Evolutionary conservation across 176 grass and related monocot genomes (phyloP).

Genomic region (Rhynchospora breviuscula): DNA sequence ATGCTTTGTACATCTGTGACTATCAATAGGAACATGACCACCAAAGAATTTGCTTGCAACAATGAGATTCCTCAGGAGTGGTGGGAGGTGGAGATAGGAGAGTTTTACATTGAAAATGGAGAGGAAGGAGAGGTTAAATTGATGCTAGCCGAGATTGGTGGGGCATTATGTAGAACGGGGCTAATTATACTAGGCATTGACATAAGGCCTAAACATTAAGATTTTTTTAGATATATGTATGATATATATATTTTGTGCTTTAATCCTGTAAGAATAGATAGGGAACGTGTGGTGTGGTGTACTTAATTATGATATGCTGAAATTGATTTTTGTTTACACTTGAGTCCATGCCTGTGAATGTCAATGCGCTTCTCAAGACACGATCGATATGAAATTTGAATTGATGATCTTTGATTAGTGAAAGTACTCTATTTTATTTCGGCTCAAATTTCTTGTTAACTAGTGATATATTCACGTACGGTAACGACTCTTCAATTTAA

Average conservation of each 20-base stretch:
- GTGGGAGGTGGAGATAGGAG: conserved; percentile 54
- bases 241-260: neutral
- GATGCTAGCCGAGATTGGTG: conserved; percentile 24
- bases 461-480: too few species aligned
- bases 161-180: neutral
- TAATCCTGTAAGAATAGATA: too few species aligned
- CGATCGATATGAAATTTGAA: too few species aligned
- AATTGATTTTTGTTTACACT: neutral
- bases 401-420: too few species aligned
- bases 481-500: too few species aligned
- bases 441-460: too few species aligned
- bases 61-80: neutral
- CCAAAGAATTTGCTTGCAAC: too few species aligned
- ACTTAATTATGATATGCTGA: neutral
- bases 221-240: neutral
- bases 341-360: too few species aligned
- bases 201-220: conserved; percentile 34
- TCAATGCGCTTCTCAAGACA: too few species aligned
- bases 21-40: neutral
- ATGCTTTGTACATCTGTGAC: conserved; percentile 6
- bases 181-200: conserved; percentile 59
- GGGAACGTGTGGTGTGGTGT: too few species aligned
- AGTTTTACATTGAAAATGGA: conserved; percentile 25
- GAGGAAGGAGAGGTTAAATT: conserved; percentile 34
- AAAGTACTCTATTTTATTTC: too few species aligned